phyloP scores from a whole-genome alignment of 2,329 filamentous ascomycete species.

The Ascosphaera acerosa region DNA sequence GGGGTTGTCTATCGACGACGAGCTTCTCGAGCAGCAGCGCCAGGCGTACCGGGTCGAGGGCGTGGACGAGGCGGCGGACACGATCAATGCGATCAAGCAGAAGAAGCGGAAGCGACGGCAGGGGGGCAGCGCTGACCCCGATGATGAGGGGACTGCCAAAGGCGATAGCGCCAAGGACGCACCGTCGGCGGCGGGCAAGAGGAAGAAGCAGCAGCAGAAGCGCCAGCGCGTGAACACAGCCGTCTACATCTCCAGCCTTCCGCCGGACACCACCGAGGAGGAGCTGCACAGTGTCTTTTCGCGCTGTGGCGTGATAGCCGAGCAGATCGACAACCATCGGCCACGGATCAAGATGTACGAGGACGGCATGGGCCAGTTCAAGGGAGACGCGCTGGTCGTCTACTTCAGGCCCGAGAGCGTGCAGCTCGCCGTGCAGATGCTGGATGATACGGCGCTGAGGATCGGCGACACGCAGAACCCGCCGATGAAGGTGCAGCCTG shows the following conservation, averaged over 20 bases:
- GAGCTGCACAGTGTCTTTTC: constrained; percentile 72
- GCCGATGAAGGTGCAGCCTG: constrained; percentile 52
- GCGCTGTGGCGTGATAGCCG: constrained; percentile 67
- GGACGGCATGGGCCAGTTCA: constrained; percentile 60
- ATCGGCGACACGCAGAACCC: constrained; percentile 24
- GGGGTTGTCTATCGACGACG: constrained; percentile 40
- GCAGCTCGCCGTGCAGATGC: constrained; percentile 30
- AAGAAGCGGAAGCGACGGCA: constrained; percentile 29
- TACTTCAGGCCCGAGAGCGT: constrained; percentile 95
- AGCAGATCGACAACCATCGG: constrained; percentile 58
- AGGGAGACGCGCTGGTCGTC: constrained; percentile 76
- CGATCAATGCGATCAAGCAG: constrained; percentile 15
- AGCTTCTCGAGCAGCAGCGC: constrained; percentile 32
- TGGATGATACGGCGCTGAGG: constrained; percentile 42
- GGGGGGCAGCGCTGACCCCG: constrained; percentile 21
- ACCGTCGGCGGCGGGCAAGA: no score
- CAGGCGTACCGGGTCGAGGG: constrained; percentile 34
- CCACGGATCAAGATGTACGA: constrained; percentile 86
- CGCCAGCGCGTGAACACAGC: constrained; percentile 49
- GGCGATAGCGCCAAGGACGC: no score
- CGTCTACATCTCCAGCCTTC: constrained; percentile 75
- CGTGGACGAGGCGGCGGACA: constrained; percentile 29
- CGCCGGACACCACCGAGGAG: constrained; percentile 47
- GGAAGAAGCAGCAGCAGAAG: constrained; percentile 9
- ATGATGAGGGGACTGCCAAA: constrained; percentile 2